Percentiles rank a stretch among this genome's conserved stretches.
These are phyloP conservation scores for Globisporangium alternatum DNA, from an alignment of 352 stramenopile genomes.

Conservation along the genomic window DNA sequence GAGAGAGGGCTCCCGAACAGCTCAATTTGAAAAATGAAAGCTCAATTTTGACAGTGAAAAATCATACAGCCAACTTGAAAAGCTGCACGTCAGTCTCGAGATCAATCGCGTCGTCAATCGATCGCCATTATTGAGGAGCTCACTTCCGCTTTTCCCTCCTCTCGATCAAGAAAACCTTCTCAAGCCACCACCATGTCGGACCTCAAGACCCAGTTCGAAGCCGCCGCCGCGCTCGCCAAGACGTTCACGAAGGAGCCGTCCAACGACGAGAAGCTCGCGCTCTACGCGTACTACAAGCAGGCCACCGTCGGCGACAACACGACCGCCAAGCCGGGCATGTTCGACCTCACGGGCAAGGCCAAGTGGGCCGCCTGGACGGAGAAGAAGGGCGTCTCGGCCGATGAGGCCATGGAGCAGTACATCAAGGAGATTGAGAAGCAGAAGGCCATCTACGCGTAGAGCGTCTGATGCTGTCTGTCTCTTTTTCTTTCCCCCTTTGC, in stretches of 20 bases:
- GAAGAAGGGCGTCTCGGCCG: conserved; percentile 80
- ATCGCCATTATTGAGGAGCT: neutral
- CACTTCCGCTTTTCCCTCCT: conserved; percentile 17
- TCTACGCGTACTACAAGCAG: conserved; percentile 92
- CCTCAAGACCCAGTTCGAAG: conserved; percentile 83
- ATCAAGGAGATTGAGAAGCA: conserved; percentile 83
- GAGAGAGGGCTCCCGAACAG: too few relatives aligned
- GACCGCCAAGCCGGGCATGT: conserved; percentile 80
- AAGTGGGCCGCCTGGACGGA: conserved; percentile 89
- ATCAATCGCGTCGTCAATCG: neutral
- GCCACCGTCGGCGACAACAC: conserved; percentile 86
- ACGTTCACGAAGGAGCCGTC: conserved; percentile 76
- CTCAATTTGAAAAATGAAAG: too few relatives aligned
- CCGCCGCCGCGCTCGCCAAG: conserved; percentile 70
- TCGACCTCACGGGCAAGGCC: conserved; percentile 83
- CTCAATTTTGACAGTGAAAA: too few relatives aligned
- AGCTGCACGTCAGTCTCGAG: neutral
- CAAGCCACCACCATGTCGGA: conserved; percentile 58
- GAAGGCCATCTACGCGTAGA: conserved; percentile 80
- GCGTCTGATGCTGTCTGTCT: neutral
- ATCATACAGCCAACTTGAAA: neutral
- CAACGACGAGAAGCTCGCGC: conserved; percentile 89
- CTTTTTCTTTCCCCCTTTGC: neutral
- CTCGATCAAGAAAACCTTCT: conserved; percentile 9
- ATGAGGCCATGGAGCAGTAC: conserved; percentile 88